Base-by-base conservation (phyloP, 768 basidiomycete genomes). In the Obba rivulosa region DNA sequence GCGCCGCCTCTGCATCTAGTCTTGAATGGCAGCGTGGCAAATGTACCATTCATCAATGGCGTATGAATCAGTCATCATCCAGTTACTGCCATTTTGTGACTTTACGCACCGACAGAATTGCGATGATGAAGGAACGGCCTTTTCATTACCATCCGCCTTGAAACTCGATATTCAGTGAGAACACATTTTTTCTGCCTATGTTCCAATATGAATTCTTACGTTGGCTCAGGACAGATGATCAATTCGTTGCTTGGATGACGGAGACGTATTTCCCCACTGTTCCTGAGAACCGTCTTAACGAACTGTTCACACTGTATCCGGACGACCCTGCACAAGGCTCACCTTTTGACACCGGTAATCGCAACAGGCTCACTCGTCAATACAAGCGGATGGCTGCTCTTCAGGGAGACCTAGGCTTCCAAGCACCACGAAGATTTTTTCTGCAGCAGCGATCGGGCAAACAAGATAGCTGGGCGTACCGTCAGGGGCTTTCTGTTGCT, bases 261-360 rank as follows among this genome's bases (percentile, higher is more conserved):
- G n/a, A 18, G 17, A 35, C 39, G 38, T 48, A 41, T 10, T 43
- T 66, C 18, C 57, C 64, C 2, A 43, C 18, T 3, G 63, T 63
- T 2, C 45, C 50, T 0, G 42, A 48, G 7, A 21, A 21, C 0
- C 51, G 57, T 31, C 11, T 66, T 8, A 44, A 56, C 25, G 28
- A 42, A 21, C 41, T 45, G 45, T 55, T 64, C 24, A 41, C 37
- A 5, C 41, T 60, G 4, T 65, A 64, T 48, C 70, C 78, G 1
- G 46, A 54, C 0, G 69, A 73, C 43, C 55, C 68, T 3, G 59
- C 62, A 0, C 55, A 71, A 43, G 80, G 80, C 17, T 80, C 77
- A 0, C 80, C 79, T 0, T 81, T 75, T 48, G 67, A 66, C 46
- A 81, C 80, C 0, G 68, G 28, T 31, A 31, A 72, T 58, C 65